Evolutionary conservation across 208 protist genomes (phyloP).

Genomic region (Acanthamoeba lenticulata): DNA sequence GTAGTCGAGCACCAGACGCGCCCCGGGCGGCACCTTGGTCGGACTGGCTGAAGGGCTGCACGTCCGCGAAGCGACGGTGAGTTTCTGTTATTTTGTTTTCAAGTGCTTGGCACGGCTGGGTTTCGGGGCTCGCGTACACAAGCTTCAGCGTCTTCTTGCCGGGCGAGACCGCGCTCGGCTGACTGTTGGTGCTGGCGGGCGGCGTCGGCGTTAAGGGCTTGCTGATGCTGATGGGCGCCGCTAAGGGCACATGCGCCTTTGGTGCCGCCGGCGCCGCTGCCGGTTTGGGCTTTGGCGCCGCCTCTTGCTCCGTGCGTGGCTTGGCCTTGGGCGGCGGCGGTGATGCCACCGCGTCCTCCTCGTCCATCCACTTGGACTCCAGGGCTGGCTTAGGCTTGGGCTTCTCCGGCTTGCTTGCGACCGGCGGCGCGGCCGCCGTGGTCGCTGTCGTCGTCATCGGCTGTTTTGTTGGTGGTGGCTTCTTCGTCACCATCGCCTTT

Average conservation of each 20-base stretch:
- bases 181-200: too few relatives aligned
- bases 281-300: too few relatives aligned
- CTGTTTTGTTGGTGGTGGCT: too few relatives aligned
- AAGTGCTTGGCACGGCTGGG: neutral
- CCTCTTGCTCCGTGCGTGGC: neutral
- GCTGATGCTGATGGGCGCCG: neutral
- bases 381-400: neutral
- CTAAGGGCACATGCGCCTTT: neutral
- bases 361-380: neutral
- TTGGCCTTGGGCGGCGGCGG: neutral
- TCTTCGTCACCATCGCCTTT: neutral
- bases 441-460: neutral
- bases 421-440: too few relatives aligned
- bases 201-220: too few relatives aligned
- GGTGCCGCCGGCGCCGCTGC: neutral
- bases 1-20: neutral
- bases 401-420: neutral
- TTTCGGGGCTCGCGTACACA: neutral
- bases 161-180: neutral
- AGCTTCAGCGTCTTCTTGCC: neutral
- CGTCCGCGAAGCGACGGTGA: too few relatives aligned
- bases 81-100: too few relatives aligned
- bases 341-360: neutral
- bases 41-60: neutral
- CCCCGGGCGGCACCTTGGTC: neutral